These are phyloP conservation scores for Asterella californica DNA, from an alignment of 225 moss, liverwort and hornwort species.

Conservation along the genomic window DNA sequence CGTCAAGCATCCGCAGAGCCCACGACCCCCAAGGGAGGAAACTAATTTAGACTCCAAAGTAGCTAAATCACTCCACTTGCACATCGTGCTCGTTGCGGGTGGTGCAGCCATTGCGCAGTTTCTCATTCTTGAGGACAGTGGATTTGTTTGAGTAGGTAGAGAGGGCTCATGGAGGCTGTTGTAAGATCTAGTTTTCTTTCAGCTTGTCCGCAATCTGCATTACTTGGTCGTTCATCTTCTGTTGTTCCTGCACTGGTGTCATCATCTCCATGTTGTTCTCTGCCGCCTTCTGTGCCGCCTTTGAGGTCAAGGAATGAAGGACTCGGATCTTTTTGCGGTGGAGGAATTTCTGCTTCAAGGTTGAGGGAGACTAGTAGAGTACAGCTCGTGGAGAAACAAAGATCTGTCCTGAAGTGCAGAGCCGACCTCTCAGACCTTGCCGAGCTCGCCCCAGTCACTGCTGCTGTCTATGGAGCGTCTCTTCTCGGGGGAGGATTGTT, in stretches of 20 bases:
- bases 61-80: not conserved
- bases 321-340: not conserved
- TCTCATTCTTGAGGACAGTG: not conserved
- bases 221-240: not conserved
- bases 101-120: not conserved
- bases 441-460: slow-evolving; percentile 65
- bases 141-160: not conserved
- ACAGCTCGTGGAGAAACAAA: not conserved
- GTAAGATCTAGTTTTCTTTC: not conserved
- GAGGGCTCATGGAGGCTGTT: not conserved
- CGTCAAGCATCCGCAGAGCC: no score
- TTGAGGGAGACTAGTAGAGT: not conserved
- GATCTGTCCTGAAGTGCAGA: slow-evolving; percentile 33
- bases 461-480: slow-evolving; percentile 66
- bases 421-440: slow-evolving; percentile 38
- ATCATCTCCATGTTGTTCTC: not conserved
- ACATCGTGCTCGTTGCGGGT: not conserved
- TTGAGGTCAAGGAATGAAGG: not conserved
- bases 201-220: not conserved
- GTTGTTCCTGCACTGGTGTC: no score
- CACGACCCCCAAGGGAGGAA: not conserved
- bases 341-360: not conserved
- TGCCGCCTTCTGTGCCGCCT: not conserved
- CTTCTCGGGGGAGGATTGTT: slow-evolving; percentile 75
- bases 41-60: not conserved